Evolutionary conservation across 768 basidiomycete genomes (phyloP), one percentile per base, ranked within the genome.

Genomic region (Xerocomellus amylosporus): DNA sequence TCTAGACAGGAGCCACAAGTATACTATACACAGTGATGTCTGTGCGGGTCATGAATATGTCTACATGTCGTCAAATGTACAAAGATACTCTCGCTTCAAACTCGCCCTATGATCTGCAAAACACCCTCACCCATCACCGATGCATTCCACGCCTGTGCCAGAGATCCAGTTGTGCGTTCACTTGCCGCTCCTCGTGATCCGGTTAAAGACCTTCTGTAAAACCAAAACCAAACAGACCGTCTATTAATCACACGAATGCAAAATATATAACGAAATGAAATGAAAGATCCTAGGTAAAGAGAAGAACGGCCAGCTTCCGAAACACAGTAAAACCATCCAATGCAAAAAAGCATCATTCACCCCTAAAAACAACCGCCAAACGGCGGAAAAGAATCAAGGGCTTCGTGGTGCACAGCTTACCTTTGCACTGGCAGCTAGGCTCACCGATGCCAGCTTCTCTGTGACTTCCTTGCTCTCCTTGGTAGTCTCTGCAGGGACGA

Each of bases 391-490:
- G 17, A 41, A 47, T 69, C 51, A 72, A 55, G 20, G 26, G 8
- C 36, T 31, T 42, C 55, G 59, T 24, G 45, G 47, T 38, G 42
- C 49, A 49, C 26, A 47, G 54, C 68, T 58, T 61, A 70, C 68
- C 69, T 70, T 70, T n/a, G 63, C 70, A 36, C 64, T 69, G 36
- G 64, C 68, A 49, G 66, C 49, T 8, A 72, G 50, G 51, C 62
- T 63, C 54, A 65, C 71, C n/a, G 61, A 31, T 8, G 63, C 52
- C 33, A 58, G 42, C 38, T 64, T 72, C 55, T 71, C 71, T 28
- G 55, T 56, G 24, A 67, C 58, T 14, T 70, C 68, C 8, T 47
- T 65, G 50, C 46, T 58, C 7, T 63, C 64, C 20, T 71, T 60
- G 46, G 46, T 19, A 19, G 31, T 45, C 50, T 59, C 60, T 28